Conservation (phyloP, 495 filamentous ascomycete genomes). For the Pyronema domesticum region DNA sequence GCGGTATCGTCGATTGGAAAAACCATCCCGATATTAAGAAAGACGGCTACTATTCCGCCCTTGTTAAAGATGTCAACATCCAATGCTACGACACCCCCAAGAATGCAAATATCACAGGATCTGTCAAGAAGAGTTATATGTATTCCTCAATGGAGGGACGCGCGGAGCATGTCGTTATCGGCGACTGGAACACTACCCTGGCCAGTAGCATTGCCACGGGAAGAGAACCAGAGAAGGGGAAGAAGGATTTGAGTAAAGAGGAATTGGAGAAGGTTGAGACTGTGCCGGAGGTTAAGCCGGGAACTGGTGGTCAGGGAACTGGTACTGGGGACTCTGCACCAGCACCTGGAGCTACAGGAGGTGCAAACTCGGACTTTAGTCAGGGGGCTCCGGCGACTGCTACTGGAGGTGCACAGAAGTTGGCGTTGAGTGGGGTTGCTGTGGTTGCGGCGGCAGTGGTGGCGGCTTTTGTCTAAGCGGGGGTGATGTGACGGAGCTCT, state of each 20-base stretch:
- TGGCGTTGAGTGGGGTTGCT: too few species aligned
- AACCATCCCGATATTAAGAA: conserved; percentile 60
- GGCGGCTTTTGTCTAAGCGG: too few species aligned
- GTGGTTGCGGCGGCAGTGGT: too few species aligned
- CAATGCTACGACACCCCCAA: conserved; percentile 64
- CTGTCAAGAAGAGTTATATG: conserved; percentile 41
- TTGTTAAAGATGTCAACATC: conserved; percentile 56
- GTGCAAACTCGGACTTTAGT: too few species aligned
- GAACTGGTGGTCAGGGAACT: conserved; percentile 26
- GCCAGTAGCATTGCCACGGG: conserved; percentile 57
- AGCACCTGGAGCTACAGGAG: too few species aligned
- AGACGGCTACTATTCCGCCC: conserved; percentile 76
- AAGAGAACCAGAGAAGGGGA: conserved; percentile 51
- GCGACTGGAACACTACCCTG: conserved; percentile 55
- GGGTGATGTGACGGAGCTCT: too few species aligned
- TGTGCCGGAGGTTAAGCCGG: conserved; percentile 19
- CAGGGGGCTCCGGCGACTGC: too few species aligned
- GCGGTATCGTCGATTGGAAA: conserved; percentile 70
- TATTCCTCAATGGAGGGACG: conserved; percentile 43
- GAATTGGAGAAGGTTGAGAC: conserved; percentile 23
- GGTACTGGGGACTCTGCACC: neutral
- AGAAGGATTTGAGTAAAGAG: conserved; percentile 19
- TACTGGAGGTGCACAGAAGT: too few species aligned
- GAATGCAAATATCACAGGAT: conserved; percentile 36
- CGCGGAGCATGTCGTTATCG: conserved; percentile 57